A percentile compares a stretch with the other conserved stretches of the same genome.
phyloP scores from a whole-genome alignment of 495 filamentous ascomycete species.

The Penicillium diatomitis region DNA sequence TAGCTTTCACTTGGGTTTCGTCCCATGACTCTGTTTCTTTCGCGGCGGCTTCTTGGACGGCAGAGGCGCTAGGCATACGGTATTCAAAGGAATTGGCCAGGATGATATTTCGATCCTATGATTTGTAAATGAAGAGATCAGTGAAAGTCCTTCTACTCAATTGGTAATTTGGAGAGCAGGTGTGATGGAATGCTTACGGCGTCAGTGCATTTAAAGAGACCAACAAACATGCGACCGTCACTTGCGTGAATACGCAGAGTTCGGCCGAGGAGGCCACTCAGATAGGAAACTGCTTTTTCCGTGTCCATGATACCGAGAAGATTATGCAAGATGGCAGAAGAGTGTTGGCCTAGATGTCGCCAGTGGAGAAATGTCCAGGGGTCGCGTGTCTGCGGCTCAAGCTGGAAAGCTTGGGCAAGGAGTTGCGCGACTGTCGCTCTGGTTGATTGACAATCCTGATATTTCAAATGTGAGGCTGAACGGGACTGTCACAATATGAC shows the following conservation, averaged over 20 bases:
- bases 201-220: slow-evolving; percentile 90
- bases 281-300: slow-evolving; percentile 31
- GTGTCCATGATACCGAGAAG: slow-evolving; percentile 26
- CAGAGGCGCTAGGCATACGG: slow-evolving; percentile 53
- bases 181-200: slow-evolving; percentile 43
- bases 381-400: too few species aligned
- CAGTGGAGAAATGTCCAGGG: too few species aligned
- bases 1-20: slow-evolving; percentile 16
- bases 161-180: too few species aligned
- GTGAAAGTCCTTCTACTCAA: background rate
- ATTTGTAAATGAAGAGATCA: background rate
- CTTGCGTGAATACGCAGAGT: slow-evolving; percentile 68
- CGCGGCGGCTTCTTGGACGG: slow-evolving; percentile 35
- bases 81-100: slow-evolving; percentile 82
- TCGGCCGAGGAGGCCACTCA: slow-evolving; percentile 40
- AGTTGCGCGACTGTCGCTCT: too few species aligned
- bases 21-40: slow-evolving; percentile 16
- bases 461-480: too few species aligned
- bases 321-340: too few species aligned
- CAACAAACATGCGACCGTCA: slow-evolving; percentile 81
- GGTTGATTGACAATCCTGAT: too few species aligned
- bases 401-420: too few species aligned
- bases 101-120: slow-evolving; percentile 73
- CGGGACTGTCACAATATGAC: too few species aligned
- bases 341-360: too few species aligned